Evolutionary conservation across 768 basidiomycete species (phyloP), one percentile per base, ranked within the genome.

Genomic region (Tremella mesenterica): DNA sequence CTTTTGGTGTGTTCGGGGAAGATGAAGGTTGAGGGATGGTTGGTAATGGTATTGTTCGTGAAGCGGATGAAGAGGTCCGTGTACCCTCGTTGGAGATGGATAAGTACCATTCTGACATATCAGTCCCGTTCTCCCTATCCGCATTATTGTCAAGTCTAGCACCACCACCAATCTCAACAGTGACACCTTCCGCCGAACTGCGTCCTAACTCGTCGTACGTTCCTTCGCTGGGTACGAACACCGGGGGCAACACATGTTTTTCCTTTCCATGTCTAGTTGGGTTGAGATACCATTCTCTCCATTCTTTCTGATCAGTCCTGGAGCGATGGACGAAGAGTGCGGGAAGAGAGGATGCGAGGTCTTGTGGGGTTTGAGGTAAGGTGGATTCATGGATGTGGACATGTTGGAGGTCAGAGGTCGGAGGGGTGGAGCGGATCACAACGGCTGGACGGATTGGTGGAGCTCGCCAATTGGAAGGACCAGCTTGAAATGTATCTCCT

Each of bases 261-360:
- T 56, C 44, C 3, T 64, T 64, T 2, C 67, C 67, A 51, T 69
- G 67, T 18, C 27, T 53, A 4, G 64, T 29, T 7, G 64, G 67
- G 47, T 65, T 69, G 10, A 56, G 58, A 44, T 65, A 56, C 67
- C 67, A 69, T 46, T 69, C 67, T 50, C 47, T 56, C 64, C 64
- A 65, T 36, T 33, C 34, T 43, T 18, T n/a, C 30, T 47, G 25
- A 47, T 16, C 45, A 33, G 14, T 27, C 27, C 29, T n/a, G n/a
- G n/a, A n/a, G n/a, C n/a, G n/a, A n/a, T n/a, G n/a, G n/a, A n/a
- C n/a, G n/a, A n/a, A n/a, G n/a, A n/a, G n/a, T n/a, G n/a, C n/a
- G n/a, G n/a, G n/a, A n/a, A n/a, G n/a, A n/a, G n/a, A n/a, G n/a
- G n/a, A n/a, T n/a, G n/a, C n/a, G n/a, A n/a, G n/a, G n/a, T n/a